Base-by-base conservation (phyloP, 2,329 filamentous ascomycete species). In the Fusarium coffeatum region DNA sequence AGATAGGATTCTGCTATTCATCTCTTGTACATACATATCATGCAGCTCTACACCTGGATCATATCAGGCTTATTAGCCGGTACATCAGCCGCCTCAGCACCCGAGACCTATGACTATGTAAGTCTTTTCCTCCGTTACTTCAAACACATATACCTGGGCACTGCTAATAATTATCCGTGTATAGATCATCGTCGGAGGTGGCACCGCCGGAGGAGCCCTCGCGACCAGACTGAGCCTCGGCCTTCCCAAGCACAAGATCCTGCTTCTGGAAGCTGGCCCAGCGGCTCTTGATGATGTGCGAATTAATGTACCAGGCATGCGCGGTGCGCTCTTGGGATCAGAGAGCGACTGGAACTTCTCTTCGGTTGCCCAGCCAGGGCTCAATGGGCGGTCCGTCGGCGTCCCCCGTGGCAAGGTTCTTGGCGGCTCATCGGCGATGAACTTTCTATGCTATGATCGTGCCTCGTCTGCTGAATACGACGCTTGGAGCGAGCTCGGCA, bases 331-430 rank as follows among this genome's bases (percentile, higher is more conserved):
- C 8, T 50, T 79, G 18, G 74, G 71, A 2, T 65, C 75, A 4
- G 46, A 53, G 4, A 76, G 76, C 54, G 79, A 85, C 67, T 83
- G 83, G 77, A 82, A 81, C 66, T 84, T 85, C 71, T 79, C 81
- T 6, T 82, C 84, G 0, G 74, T 78, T 10, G 75, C 81, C 1
- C 83, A 85, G 54, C 53, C 75, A 2, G 69, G 73, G n/a, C 79
- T 84, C 7, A 78, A 80, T 18, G 77, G 78, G 16, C 79, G 83
- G 3, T 69, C 77, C 5, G 80, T 85, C 15, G 60, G 74, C 6
- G 82, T 84, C 46, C 81, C 81, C 25, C 79, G 84, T 8, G 85
- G 83, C 34, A 83, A 83, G 53, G 82, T 85, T 0, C 77, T 87
- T 0, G 85, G 85, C 8, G 85, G 85, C 12, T 82, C 81, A 16